Evolutionary conservation across 768 basidiomycete species (phyloP).

Genomic region (Rickenella mellea): DNA sequence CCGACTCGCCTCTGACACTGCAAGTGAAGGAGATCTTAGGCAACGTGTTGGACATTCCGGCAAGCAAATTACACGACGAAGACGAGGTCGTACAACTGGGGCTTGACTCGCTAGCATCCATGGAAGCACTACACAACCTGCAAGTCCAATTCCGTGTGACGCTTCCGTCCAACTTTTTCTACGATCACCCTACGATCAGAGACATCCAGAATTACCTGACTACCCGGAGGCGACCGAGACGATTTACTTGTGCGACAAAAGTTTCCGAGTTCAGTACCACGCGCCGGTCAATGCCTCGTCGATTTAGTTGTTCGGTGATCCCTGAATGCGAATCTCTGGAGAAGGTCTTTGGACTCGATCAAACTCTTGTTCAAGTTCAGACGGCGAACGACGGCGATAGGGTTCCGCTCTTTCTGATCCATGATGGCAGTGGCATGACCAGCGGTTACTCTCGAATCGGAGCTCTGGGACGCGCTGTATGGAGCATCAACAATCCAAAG

Average conservation of each 20-base stretch:
- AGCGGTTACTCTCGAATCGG: constrained; percentile 39
- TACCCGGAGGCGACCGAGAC: not conserved
- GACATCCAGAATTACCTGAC: constrained; percentile 25
- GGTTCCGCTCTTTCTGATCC: constrained; percentile 52
- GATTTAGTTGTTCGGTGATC: too few relatives aligned
- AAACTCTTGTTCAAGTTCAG: constrained; percentile 28
- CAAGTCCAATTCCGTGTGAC: constrained; percentile 29
- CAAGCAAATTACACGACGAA: constrained; percentile 31
- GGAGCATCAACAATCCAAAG: constrained; percentile 51
- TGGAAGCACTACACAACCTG: constrained; percentile 47
- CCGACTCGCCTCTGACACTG: constrained; percentile 12
- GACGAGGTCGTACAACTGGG: constrained; percentile 41
- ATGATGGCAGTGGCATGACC: constrained; percentile 63
- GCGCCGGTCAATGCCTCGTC: too few relatives aligned
- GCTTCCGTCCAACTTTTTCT: constrained; percentile 37
- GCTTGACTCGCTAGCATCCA: constrained; percentile 54
- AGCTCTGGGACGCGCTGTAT: constrained; percentile 41
- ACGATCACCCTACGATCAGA: constrained; percentile 27
- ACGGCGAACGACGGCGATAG: constrained; percentile 10
- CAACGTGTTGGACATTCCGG: constrained; percentile 29
- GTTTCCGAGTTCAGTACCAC: not conserved
- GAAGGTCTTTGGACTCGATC: constrained; percentile 15
- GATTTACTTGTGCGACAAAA: not conserved
- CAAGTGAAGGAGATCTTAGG: constrained; percentile 33
- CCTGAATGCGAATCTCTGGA: not conserved